Evolutionary conservation across 495 filamentous ascomycete genomes (phyloP), one percentile per base, ranked within the genome.

Genomic region (Tuber aestivum): DNA sequence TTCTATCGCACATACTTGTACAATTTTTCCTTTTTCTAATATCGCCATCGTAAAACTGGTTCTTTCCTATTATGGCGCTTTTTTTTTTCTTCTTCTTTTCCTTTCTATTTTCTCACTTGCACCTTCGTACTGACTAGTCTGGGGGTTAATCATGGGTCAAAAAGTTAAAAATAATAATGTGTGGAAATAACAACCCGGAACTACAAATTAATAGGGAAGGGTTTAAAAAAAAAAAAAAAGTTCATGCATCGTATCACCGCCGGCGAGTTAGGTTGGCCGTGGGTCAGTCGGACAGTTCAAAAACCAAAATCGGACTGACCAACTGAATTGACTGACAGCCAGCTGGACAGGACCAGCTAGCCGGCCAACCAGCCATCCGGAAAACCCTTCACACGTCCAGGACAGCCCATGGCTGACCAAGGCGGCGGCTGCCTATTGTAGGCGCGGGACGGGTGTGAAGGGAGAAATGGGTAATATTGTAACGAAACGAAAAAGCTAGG

Each of bases 91-190:
- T n/a, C n/a, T n/a, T 12, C 23, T 56, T n/a, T n/a, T 23, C 48
- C 27, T 56, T n/a, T 56, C 48, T 56, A 56, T 56, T 27, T 27
- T n/a, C 18, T 50, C 42, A 44, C 48, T 56, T 12, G 48, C 48
- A n/a, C 7, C 23, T 9, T 56, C 9, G 6, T 10, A 56, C 23
- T n/a, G 48, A 56, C 27, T 14, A 4, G 56, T 65, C 27, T 12
- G n/a, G 56, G 27, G 3, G 56, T 10, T 65, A 32, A 65, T 65
- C n/a, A 32, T 65, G 56, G 56, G 23, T 65, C 56, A 32, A 65
- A 32, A 65, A 65, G 56, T 65, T 65, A 65, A 65, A 65, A 65
- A 65, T 65, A 65, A 65, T 65, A 65, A 65, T 10, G 56, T 65
- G 12, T 32, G 56, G 32, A 65, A 65, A 65, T 65, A 65, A 65